Percentiles rank a stretch among this genome's conserved stretches.
phyloP scores from a whole-genome alignment of 2,329 filamentous ascomycete species.

The Venturia aucupariae region DNA sequence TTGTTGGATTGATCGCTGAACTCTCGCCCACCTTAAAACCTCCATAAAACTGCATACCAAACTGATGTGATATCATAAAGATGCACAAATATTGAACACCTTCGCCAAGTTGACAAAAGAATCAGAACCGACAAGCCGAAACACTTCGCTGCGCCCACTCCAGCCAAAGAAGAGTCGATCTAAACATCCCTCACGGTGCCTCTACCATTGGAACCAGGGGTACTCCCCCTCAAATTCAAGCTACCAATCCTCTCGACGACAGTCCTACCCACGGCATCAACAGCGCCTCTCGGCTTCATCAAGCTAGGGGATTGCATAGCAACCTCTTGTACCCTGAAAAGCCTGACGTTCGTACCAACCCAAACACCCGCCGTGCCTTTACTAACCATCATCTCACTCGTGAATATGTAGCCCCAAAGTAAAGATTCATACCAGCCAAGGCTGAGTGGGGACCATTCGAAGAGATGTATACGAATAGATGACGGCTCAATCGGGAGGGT shows the following conservation, averaged over 20 bases:
- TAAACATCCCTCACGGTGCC: constrained; percentile 2
- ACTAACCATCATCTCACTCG: constrained; percentile 76
- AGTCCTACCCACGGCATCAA: constrained; percentile 86
- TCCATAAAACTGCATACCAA: not conserved
- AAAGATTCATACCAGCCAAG: constrained; percentile 94
- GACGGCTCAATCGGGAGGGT: constrained; percentile 66
- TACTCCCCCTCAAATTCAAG: constrained; percentile 53
- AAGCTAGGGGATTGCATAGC: constrained; percentile 71
- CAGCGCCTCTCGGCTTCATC: constrained; percentile 76
- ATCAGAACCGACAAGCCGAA: not conserved
- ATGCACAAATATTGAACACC: not conserved
- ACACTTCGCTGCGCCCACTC: not conserved
- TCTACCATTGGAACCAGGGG: not conserved
- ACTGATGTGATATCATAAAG: not conserved
- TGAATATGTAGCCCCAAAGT: constrained; percentile 88
- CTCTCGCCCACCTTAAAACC: not conserved
- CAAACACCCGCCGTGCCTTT: constrained; percentile 87
- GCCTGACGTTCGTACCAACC: constrained; percentile 79
- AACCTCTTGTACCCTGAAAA: constrained; percentile 85
- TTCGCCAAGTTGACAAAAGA: not conserved
- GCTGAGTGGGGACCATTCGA: constrained; percentile 86
- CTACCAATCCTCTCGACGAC: constrained; percentile 79
- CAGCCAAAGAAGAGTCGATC: not conserved
- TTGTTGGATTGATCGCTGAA: too few species aligned
- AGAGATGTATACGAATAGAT: constrained; percentile 70